A percentile compares a stretch with the other conserved stretches of the same genome.
phyloP scores from a whole-genome alignment of 805 yeast species.

The Candida stauntonica region DNA sequence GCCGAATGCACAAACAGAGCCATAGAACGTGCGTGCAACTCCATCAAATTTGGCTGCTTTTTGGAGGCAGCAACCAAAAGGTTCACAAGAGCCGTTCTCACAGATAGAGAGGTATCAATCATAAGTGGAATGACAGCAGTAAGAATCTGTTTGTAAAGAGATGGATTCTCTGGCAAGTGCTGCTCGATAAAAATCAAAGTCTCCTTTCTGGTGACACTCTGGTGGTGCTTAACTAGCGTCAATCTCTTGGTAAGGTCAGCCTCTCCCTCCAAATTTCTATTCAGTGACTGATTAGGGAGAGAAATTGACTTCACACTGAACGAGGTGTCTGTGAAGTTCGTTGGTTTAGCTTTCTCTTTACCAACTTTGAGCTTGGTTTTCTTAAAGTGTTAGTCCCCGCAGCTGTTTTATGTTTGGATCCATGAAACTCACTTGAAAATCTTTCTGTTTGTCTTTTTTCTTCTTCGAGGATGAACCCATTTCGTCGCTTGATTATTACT shows the following conservation, averaged over 20 bases:
- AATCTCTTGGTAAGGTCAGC: constrained; percentile 55
- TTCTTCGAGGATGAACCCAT: constrained; percentile 34
- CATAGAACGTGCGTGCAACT: constrained; percentile 54
- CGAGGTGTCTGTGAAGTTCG: constrained; percentile 80
- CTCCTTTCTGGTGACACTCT: constrained; percentile 65
- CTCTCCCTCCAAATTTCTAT: constrained; percentile 28
- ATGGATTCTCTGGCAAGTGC: constrained; percentile 47
- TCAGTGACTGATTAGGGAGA: constrained; percentile 35
- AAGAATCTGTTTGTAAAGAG: constrained; percentile 53
- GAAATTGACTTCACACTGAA: constrained; percentile 61
- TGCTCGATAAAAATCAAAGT: constrained; percentile 51
- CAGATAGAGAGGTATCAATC: constrained; percentile 58
- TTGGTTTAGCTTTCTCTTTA: constrained; percentile 64
- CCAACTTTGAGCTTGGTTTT: constrained; percentile 87
- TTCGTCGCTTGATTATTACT: not conserved
- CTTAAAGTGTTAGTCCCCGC: constrained; percentile 16
- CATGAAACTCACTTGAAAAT: constrained; percentile 13
- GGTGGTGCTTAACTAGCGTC: constrained; percentile 71
- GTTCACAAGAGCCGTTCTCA: constrained; percentile 52
- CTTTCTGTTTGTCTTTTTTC: constrained; percentile 33
- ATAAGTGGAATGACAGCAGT: constrained; percentile 52
- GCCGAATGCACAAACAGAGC: constrained; percentile 82
- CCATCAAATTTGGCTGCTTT: constrained; percentile 50
- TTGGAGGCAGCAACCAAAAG: constrained; percentile 45
- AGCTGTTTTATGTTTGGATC: not conserved